Conservation (phyloP, 1,284 basidiomycete genomes). For the Lentinula novae-zelandiae region DNA sequence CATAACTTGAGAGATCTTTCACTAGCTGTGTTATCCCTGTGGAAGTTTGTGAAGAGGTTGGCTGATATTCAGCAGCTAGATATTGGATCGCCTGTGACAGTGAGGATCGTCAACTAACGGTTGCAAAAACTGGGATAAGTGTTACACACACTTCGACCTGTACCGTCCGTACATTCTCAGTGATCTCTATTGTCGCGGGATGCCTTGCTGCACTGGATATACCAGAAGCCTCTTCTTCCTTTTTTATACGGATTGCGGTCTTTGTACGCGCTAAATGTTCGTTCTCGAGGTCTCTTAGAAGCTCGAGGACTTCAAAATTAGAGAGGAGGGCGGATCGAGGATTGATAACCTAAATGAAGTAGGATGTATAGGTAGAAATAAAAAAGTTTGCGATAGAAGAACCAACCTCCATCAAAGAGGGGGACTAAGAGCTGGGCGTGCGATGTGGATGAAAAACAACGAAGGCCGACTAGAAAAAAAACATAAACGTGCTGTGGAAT, state of each 20-base stretch:
- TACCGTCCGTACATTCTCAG: conserved; percentile 83
- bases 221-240: conserved; percentile 57
- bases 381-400: conserved; percentile 4
- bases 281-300: conserved; percentile 75
- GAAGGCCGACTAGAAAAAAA: background rate
- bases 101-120: background rate
- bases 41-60: conserved; percentile 64
- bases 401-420: conserved; percentile 28
- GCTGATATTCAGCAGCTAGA: conserved; percentile 70
- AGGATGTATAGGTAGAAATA: background rate
- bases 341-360: conserved; percentile 54
- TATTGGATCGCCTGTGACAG: conserved; percentile 72
- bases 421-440: too few species aligned
- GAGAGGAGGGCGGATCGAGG: conserved; percentile 77
- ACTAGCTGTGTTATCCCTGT: conserved; percentile 66
- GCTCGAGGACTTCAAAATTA: conserved; percentile 81
- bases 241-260: conserved; percentile 63
- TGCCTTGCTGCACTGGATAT: conserved; percentile 24
- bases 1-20: conserved; percentile 61
- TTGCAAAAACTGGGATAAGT: background rate
- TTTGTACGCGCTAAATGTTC: conserved; percentile 67
- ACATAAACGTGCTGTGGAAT: too few species aligned
- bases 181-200: conserved; percentile 48
- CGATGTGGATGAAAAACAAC: background rate
- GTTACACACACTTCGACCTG: conserved; percentile 73